These are phyloP conservation scores for Phytophthora boehmeriae DNA, from an alignment of 352 stramenopile genomes.

Conservation along the genomic window DNA sequence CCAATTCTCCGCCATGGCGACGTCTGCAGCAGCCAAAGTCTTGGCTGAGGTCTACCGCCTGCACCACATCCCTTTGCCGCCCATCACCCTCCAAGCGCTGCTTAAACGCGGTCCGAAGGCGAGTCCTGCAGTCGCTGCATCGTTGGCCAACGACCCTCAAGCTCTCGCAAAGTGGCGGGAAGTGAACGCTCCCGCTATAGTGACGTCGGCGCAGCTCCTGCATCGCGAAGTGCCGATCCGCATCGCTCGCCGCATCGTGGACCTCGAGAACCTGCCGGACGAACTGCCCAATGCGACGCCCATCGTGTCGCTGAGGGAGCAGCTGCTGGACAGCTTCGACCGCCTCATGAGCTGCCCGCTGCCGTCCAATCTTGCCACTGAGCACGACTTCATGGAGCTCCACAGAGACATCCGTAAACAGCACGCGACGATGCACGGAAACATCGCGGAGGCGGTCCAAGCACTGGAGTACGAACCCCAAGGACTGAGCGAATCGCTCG, in stretches of 20 bases:
- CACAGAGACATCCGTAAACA: constrained; percentile 61
- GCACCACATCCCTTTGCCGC: constrained; percentile 80
- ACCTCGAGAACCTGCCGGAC: constrained; percentile 82
- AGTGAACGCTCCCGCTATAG: constrained; percentile 68
- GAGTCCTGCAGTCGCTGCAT: constrained; percentile 48
- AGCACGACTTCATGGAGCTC: constrained; percentile 66
- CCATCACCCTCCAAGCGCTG: constrained; percentile 82
- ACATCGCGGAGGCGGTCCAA: constrained; percentile 66
- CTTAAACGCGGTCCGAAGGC: constrained; percentile 67
- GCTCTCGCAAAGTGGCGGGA: constrained; percentile 67
- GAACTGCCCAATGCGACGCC: constrained; percentile 61
- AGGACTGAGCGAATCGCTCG: constrained; percentile 64
- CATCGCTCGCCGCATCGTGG: constrained; percentile 79
- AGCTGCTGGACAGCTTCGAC: constrained; percentile 77
- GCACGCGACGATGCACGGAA: constrained; percentile 77
- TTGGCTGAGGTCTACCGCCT: constrained; percentile 83
- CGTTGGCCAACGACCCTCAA: constrained; percentile 54
- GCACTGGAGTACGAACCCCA: constrained; percentile 60
- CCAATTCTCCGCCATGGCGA: constrained; percentile 29
- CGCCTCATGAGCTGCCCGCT: constrained; percentile 67
- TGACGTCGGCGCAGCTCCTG: constrained; percentile 80
- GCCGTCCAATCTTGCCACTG: constrained; percentile 56
- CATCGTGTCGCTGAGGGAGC: constrained; percentile 67
- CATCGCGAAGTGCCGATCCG: constrained; percentile 84
- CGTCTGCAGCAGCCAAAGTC: constrained; percentile 60